Evolutionary conservation across 164 flowering plant species (phyloP).

Genomic region (Chimonanthus salicifolius): DNA sequence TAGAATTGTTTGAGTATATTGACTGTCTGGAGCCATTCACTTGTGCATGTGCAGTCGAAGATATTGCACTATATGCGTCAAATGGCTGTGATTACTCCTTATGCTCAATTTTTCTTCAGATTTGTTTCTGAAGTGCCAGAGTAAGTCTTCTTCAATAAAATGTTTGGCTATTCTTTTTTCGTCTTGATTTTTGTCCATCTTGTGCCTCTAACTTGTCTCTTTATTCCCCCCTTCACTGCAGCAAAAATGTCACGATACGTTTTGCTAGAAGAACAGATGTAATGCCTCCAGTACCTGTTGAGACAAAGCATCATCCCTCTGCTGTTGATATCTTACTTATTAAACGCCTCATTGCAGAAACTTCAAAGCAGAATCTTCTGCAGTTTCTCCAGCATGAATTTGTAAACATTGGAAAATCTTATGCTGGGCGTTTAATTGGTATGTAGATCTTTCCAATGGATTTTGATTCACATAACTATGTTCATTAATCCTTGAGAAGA

Average conservation of each 20-base stretch:
- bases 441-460: slow-evolving; percentile 10
- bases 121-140: slow-evolving; percentile 74
- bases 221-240: slow-evolving; percentile 24
- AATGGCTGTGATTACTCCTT: slow-evolving; percentile 98
- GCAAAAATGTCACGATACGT: slow-evolving; percentile 76
- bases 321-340: slow-evolving; percentile 91
- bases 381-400: slow-evolving; percentile 99
- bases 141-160: slow-evolving; percentile 36
- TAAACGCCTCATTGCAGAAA: slow-evolving; percentile 84
- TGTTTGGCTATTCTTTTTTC: not conserved
- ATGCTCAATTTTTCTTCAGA: slow-evolving; percentile 86
- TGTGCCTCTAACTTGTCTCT: not conserved
- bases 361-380: slow-evolving; percentile 75
- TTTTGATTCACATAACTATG: too few species aligned
- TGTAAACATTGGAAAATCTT: slow-evolving; percentile 77
- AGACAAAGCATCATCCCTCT: slow-evolving; percentile 97
- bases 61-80: slow-evolving; percentile 98
- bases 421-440: slow-evolving; percentile 91
- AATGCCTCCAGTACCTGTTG: slow-evolving; percentile 94
- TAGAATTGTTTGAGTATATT: slow-evolving; percentile 4
- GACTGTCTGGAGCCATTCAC: slow-evolving; percentile 9
- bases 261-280: slow-evolving; percentile 93
- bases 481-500: too few species aligned
- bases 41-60: slow-evolving; percentile 65
- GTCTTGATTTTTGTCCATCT: not conserved